Evolutionary conservation across 108 stramenopile species (phyloP), one percentile per base, ranked within the genome.

Genomic region (Cyclostephanos invisitatus): DNA sequence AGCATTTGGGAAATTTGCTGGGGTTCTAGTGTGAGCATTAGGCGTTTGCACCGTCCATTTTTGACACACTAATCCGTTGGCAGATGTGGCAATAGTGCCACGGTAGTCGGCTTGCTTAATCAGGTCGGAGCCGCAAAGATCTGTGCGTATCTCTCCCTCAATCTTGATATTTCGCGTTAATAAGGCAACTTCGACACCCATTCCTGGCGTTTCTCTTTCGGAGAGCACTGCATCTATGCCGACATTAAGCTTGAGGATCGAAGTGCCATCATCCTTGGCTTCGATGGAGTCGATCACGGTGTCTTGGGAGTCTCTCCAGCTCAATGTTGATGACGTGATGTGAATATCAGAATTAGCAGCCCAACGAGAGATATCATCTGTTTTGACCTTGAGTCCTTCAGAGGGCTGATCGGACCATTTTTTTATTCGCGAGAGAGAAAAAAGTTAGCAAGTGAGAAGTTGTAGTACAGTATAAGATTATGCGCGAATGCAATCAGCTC

Each of bases 111-210:
- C 60, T 32, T 75, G 74, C 32, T 66, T 67, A 40, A 61, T 21
- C n/a, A 17, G 17, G n/a, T 61, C 70, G 28, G 75, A 67, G 5
- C 77, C 81, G 18, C 72, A 72, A 35, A 47, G 27, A 22, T 68
- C 36, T 21, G 21, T 9, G 40, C 21, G 60, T 2, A n/a, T 61
- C 36, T 36, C 61, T 24, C 80, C 87, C 57, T 83, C 68, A 74
- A 89, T 84, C 29, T 81, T 74, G 68, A 89, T 84, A 27, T 85
- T 87, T n/a, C 89, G 83, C 21, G 74, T 78, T 32, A 87, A 72
- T 24, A 86, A 40, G 10, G 83, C 86, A n/a, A 89, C 77, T 62
- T 89, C 89, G 12, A 82, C 83, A 18, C 85, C 87, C 51, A 77
- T 68, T 40, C 78, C 81, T 24, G 82, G 83, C 60, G 68, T 58